Conservation (phyloP, 495 filamentous ascomycete genomes). For the Penicillium flavigenum region DNA sequence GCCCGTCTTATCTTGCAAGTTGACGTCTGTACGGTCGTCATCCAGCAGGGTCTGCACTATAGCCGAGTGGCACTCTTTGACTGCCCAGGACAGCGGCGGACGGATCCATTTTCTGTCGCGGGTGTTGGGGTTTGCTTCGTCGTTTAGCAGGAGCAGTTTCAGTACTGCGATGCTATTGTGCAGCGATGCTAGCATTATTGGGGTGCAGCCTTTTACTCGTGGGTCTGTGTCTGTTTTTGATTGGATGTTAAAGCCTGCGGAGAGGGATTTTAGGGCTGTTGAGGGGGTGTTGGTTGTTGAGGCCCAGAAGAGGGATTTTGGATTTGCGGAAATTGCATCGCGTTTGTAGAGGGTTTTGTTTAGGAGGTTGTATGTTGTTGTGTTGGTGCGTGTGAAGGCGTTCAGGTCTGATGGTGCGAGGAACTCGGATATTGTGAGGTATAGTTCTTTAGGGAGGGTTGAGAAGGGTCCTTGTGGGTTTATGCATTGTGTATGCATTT, state of each 20-base stretch:
- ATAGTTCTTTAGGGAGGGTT: constrained; percentile 19
- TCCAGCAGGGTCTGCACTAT: constrained; percentile 27
- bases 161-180: constrained; percentile 18
- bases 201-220: constrained; percentile 20
- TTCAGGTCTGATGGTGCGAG: constrained; percentile 18
- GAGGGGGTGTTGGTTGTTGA: constrained; percentile 13
- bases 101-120: constrained; percentile 24
- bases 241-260: constrained; percentile 20
- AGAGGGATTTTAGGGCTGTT: constrained; percentile 16
- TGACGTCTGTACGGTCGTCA: constrained; percentile 24
- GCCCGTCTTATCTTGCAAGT: constrained; percentile 24
- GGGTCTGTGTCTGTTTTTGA: constrained; percentile 12
- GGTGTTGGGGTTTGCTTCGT: constrained; percentile 21
- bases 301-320: constrained; percentile 20
- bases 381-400: constrained; percentile 17
- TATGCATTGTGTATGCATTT: constrained; percentile 11
- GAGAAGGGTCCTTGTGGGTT: constrained; percentile 2
- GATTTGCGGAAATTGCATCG: constrained; percentile 6
- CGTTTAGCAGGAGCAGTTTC: constrained; percentile 13
- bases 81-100: constrained; percentile 42
- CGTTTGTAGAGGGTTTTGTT: constrained; percentile 19
- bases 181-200: constrained; percentile 23
- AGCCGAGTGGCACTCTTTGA: constrained; percentile 25
- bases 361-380: constrained; percentile 17
- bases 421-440: constrained; percentile 17